Base-by-base conservation (phyloP, 1,284 basidiomycete species). In the Chiua sp. region DNA sequence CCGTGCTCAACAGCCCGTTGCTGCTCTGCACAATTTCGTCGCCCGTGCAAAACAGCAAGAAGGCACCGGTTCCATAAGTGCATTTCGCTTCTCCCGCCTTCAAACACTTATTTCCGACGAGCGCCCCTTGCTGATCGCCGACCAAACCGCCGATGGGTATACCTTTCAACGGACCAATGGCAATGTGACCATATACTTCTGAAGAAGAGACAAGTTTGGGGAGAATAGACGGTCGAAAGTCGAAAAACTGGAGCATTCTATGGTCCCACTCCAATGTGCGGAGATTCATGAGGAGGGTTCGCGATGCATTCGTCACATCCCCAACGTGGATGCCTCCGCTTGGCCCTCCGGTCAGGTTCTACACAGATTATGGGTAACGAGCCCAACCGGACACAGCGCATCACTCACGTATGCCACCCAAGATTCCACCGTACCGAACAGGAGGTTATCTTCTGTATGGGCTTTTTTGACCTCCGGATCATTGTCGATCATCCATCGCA, bases 281-380 rank as follows among this genome's bases (percentile, higher is more conserved):
- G 59, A 96, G 82, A 72, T 97, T 93, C 78, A 98, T 87, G 57
- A 98, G 87, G 59, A 99, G 89, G 0, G 97, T 98, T 51, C 97
- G 91, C 3, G 96, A 98, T 3, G 97, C 97, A 74, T 99, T 99
- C 57, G 95, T 95, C n/a, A 94, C 90, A 75, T 99, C 97, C 65
- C 90, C 91, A 64, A 98, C 87, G 77, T 98, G 96, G n/a, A 93
- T 78, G 50, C 87, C 87, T 42, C 81, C 81, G 56, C 80, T 68
- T 3, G 78, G 77, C 28, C 91, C 91, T 59, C 94, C 94, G 7
- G 94, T 91, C 22, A 97, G 82, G 75, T 96, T 94, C 92, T 96
- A 72, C 4, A 7, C 33, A 26, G 23, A 33, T 28, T 10, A 32
- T 37, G 54, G 60, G 61, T n/a, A 47, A 57, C 26, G 47, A 35